Evolutionary conservation across 164 flowering plant species (phyloP).

Genomic region (Taxillus chinensis): DNA sequence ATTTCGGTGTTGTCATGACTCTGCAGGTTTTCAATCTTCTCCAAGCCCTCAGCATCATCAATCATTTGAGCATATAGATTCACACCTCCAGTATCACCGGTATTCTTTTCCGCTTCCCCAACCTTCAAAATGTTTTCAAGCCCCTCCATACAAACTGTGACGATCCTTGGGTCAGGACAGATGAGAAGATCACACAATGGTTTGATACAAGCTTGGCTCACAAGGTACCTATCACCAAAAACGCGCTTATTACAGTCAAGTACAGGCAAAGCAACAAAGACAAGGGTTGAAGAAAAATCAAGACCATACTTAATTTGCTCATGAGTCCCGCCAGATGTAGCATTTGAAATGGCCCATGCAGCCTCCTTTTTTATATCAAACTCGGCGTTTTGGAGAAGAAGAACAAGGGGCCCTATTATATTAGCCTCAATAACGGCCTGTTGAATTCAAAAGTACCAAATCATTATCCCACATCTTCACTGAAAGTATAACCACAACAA

Average conservation of each 20-base stretch:
- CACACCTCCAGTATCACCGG: constrained; percentile 22
- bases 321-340: constrained; percentile 49
- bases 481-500: not conserved
- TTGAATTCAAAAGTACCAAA: not conserved
- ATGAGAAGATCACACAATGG: constrained; percentile 48
- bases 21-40: constrained; percentile 41
- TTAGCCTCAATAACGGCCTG: constrained; percentile 50
- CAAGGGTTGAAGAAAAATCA: not conserved
- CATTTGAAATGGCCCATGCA: constrained; percentile 66
- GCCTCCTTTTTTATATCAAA: constrained; percentile 64
- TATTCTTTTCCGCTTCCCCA: constrained; percentile 43
- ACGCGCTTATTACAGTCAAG: not conserved
- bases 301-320: constrained; percentile 48
- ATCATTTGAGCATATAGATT: constrained; percentile 38
- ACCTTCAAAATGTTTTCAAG: constrained; percentile 49
- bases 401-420: constrained; percentile 39
- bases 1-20: constrained; percentile 43
- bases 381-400: constrained; percentile 52
- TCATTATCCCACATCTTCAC: not conserved
- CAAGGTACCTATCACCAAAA: constrained; percentile 25
- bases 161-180: constrained; percentile 46
- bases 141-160: constrained; percentile 44
- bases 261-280: not conserved
- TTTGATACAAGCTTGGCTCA: constrained; percentile 34
- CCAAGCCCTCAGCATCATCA: constrained; percentile 47